These are phyloP conservation scores for Xylariaceae sp. DNA, from an alignment of 2,329 filamentous ascomycete species.

Conservation along the genomic window DNA sequence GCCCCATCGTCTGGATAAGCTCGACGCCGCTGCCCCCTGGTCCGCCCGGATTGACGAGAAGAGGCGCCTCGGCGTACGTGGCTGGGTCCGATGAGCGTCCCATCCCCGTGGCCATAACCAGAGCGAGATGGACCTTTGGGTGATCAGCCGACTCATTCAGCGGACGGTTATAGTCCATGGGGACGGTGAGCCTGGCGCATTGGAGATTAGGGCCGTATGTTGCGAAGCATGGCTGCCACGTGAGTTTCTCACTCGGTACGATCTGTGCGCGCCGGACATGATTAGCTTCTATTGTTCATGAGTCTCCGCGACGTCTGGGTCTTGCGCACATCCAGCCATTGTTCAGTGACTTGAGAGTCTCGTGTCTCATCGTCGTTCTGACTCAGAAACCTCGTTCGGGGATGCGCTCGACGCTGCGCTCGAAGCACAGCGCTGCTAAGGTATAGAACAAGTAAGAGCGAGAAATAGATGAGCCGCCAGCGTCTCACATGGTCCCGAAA, in stretches of 20 bases:
- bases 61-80: constrained; percentile 35
- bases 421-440: not conserved
- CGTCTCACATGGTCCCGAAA: not conserved
- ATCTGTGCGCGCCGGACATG: constrained; percentile 32
- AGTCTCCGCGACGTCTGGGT: not conserved
- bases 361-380: not conserved
- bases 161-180: constrained; percentile 43
- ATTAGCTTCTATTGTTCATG: constrained; percentile 1
- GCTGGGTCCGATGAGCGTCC: constrained; percentile 29
- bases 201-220: constrained; percentile 27
- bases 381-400: not conserved
- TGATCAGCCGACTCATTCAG: constrained; percentile 32
- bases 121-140: constrained; percentile 36
- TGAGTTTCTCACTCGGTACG: constrained; percentile 39
- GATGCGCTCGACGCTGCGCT: not conserved
- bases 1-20: constrained; percentile 28
- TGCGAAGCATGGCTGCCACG: constrained; percentile 40
- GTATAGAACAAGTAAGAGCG: constrained; percentile 8
- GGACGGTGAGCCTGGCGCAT: constrained; percentile 43
- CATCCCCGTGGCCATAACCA: constrained; percentile 33
- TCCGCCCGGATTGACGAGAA: constrained; percentile 44
- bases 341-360: not conserved
- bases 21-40: constrained; percentile 40
- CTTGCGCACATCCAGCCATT: constrained; percentile 17
- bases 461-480: constrained; percentile 8